These are phyloP conservation scores for Thalassiosira ordinaria DNA, from an alignment of 352 stramenopile genomes.

Conservation along the genomic window DNA sequence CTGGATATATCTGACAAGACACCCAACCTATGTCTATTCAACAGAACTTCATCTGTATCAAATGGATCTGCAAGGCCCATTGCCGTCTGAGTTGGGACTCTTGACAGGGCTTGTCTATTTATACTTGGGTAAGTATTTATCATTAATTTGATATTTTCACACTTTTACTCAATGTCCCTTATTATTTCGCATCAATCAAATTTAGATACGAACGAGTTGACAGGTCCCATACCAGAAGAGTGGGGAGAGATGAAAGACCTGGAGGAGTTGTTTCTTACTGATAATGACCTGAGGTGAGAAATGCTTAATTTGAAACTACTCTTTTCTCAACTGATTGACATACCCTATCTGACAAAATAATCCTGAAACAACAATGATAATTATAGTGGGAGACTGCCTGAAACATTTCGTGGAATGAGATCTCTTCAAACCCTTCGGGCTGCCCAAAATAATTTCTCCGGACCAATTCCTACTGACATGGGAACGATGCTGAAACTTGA, in stretches of 20 bases:
- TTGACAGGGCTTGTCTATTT: constrained; percentile 45
- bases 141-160: background rate
- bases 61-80: constrained; percentile 35
- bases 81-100: constrained; percentile 53
- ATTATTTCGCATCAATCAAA: background rate
- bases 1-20: no score
- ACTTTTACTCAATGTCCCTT: background rate
- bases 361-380: background rate
- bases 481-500: constrained; percentile 52
- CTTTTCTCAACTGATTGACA: background rate
- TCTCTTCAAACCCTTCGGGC: constrained; percentile 36
- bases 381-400: constrained; percentile 33
- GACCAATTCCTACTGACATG: constrained; percentile 57
- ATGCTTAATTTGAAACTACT: background rate
- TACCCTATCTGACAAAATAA: background rate
- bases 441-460: constrained; percentile 60
- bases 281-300: constrained; percentile 36
- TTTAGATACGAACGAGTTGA: constrained; percentile 62
- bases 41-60: constrained; percentile 58
- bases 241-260: constrained; percentile 52
- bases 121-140: constrained; percentile 44
- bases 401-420: constrained; percentile 49
- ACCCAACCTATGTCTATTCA: no score
- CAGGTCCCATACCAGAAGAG: constrained; percentile 62
- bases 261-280: constrained; percentile 47